Base-by-base conservation (phyloP, 805 yeast genomes). In the Debaryomyces prosopidis region DNA sequence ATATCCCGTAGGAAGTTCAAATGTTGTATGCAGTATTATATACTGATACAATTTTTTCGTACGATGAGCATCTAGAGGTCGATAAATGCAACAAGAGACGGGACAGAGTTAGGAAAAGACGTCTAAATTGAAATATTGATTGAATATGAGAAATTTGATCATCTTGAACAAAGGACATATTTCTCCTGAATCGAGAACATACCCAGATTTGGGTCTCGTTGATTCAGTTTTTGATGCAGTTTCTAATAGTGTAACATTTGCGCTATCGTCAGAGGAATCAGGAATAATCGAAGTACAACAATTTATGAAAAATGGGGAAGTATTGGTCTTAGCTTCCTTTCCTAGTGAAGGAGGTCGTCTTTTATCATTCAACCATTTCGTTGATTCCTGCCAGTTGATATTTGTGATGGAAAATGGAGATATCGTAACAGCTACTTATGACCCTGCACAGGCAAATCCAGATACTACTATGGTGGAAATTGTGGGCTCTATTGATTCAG, bases 401-500 rank as follows among this genome's bases (percentile, higher is more conserved):
- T 77, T 89, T 41, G 81, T 89, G 1, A 77, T 89, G 48, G 68
- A 70, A 40, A 79, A 80, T 49, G 98, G 98, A 52, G 96, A 90
- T 58, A 80, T 92, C 9, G 68, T 82, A 36, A 71, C 80, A 9
- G 87, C 87, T 3, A 77, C 81, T 17, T 84, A 85, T 59, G 88
- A 83, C 52, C 57, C 73, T 0, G 47, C 52, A 2, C 49, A 54
- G 1, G 71, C 72, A 5, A 80, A 78, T 48, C 76, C 78, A 11
- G 79, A 80, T 31, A 66, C 77, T 14, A 77, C 89, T 1, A 74
- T 84, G 4, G 75, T 79, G 16, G 90, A 85, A 53, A 84, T 90
- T 39, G 91, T 86, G 8, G 98, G 97, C 0, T 78, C 89, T 16
- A 82, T 92, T 20, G 97, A 90, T 57, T 78, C 76, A 28, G 92